These are phyloP conservation scores for Trichoderma koningii DNA, from an alignment of 2,329 filamentous ascomycete genomes.

Conservation along the genomic window DNA sequence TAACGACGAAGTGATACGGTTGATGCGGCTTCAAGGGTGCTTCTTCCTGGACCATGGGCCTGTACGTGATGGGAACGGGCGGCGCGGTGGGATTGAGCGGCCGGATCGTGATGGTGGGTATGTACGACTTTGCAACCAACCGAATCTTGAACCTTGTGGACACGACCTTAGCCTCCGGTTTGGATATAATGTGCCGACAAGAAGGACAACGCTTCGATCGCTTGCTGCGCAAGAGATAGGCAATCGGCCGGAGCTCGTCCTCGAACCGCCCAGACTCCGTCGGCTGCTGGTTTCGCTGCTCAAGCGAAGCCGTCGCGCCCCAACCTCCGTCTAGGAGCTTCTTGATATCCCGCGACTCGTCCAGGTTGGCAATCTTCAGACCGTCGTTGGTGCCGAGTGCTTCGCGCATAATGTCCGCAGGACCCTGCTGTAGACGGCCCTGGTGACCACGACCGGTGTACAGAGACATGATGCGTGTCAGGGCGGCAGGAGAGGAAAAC, in stretches of 20 bases:
- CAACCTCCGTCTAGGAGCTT: conserved; percentile 62
- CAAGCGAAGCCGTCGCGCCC: conserved; percentile 58
- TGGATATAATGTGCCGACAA: conserved; percentile 92
- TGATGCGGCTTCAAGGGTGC: conserved; percentile 56
- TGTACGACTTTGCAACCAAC: conserved; percentile 82
- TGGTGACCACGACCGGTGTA: conserved; percentile 70
- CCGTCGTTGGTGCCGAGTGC: conserved; percentile 72
- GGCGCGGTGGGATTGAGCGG: conserved; percentile 53
- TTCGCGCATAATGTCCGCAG: conserved; percentile 77
- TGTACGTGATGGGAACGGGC: conserved; percentile 41
- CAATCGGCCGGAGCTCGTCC: conserved; percentile 76
- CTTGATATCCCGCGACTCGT: conserved; percentile 63
- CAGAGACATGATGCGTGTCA: conserved; percentile 87
- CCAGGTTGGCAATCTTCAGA: conserved; percentile 61
- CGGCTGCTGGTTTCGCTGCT: conserved; percentile 52
- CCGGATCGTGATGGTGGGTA: conserved; percentile 77
- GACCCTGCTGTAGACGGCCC: conserved; percentile 66
- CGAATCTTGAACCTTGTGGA: conserved; percentile 92
- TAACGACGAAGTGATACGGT: conserved; percentile 79
- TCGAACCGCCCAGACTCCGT: conserved; percentile 63
- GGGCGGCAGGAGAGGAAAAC: conserved; percentile 74
- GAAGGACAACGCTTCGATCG: conserved; percentile 89
- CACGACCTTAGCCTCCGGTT: conserved; percentile 86
- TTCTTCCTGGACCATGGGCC: conserved; percentile 39
- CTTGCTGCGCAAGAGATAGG: conserved; percentile 84